Evolutionary conservation across 768 basidiomycete genomes (phyloP).

Genomic region (Russula foetens): DNA sequence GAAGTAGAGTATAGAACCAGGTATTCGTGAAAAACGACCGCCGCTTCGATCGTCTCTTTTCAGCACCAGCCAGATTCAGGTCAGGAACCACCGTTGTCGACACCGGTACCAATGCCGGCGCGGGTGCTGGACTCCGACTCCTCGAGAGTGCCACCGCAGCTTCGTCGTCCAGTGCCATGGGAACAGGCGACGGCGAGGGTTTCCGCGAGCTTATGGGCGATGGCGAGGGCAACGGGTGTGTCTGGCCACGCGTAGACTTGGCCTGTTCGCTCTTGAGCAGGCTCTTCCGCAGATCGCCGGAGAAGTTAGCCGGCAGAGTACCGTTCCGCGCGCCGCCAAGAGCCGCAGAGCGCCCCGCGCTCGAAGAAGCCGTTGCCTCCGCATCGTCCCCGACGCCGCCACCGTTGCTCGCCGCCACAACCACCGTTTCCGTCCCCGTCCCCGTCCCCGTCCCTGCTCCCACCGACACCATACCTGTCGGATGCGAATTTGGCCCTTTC

Average conservation of each 20-base stretch:
- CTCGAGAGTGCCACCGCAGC: slow-evolving; percentile 14
- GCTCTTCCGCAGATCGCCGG: slow-evolving; percentile 69
- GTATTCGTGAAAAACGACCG: slow-evolving; percentile 85
- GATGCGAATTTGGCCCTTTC: slow-evolving; percentile 9
- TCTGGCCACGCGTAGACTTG: slow-evolving; percentile 58
- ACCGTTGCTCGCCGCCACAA: neutral
- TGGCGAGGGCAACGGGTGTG: slow-evolving; percentile 40
- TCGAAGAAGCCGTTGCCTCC: neutral
- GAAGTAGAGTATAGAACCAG: slow-evolving; percentile 75
- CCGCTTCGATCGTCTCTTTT: slow-evolving; percentile 32
- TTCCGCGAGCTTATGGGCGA: slow-evolving; percentile 41
- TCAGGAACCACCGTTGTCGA: neutral
- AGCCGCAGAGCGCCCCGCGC: neutral
- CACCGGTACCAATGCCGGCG: neutral
- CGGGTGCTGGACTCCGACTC: neutral
- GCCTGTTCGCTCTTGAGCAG: slow-evolving; percentile 77
- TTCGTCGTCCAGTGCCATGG: slow-evolving; percentile 30
- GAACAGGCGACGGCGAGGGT: slow-evolving; percentile 46
- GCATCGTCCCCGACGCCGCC: neutral
- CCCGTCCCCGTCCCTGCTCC: neutral
- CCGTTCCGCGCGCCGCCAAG: slow-evolving; percentile 6
- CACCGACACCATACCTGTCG: neutral
- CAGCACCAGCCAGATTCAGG: neutral
- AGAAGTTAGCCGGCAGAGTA: slow-evolving; percentile 18
- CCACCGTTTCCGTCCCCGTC: neutral